Percentiles rank a stretch among this genome's conserved stretches.
These are phyloP conservation scores for Leccinum aurantiacum DNA, from an alignment of 768 basidiomycete genomes.

Conservation along the genomic window DNA sequence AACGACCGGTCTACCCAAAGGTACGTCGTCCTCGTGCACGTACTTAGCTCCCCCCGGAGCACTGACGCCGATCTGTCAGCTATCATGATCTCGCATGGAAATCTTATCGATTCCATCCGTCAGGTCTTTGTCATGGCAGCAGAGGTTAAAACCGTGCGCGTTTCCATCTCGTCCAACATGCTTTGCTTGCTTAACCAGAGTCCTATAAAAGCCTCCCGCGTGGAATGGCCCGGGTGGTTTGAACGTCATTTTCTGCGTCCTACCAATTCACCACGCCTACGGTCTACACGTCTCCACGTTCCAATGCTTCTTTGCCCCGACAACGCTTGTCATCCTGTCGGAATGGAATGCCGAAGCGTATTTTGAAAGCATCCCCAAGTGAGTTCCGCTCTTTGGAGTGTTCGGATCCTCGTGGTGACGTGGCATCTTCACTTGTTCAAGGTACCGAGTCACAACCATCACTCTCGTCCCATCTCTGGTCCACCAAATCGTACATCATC, in stretches of 20 bases:
- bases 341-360: slow-evolving; percentile 58
- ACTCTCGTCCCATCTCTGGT: slow-evolving; percentile 61
- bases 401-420: not conserved
- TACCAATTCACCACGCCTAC: slow-evolving; percentile 70
- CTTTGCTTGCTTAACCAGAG: not conserved
- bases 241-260: slow-evolving; percentile 52
- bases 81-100: slow-evolving; percentile 72
- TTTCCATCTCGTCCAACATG: not conserved
- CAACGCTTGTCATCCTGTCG: slow-evolving; percentile 52
- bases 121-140: slow-evolving; percentile 37
- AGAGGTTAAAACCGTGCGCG: slow-evolving; percentile 41
- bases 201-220: slow-evolving; percentile 35
- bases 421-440: slow-evolving; percentile 26
- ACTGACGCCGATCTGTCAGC: slow-evolving; percentile 38
- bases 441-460: slow-evolving; percentile 54
- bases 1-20: slow-evolving; percentile 76
- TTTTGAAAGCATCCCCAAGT: slow-evolving; percentile 60
- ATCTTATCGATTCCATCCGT: slow-evolving; percentile 45
- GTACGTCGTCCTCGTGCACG: slow-evolving; percentile 31
- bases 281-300: slow-evolving; percentile 55
- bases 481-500: slow-evolving; percentile 64
- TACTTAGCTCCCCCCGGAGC: not conserved
- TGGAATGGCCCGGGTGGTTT: slow-evolving; percentile 44
- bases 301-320: slow-evolving; percentile 45
- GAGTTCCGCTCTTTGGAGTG: slow-evolving; percentile 15